Percentiles rank a stretch among this genome's conserved stretches.
Conservation (phyloP, 768 basidiomycete species). For the Boletus fagicola region DNA sequence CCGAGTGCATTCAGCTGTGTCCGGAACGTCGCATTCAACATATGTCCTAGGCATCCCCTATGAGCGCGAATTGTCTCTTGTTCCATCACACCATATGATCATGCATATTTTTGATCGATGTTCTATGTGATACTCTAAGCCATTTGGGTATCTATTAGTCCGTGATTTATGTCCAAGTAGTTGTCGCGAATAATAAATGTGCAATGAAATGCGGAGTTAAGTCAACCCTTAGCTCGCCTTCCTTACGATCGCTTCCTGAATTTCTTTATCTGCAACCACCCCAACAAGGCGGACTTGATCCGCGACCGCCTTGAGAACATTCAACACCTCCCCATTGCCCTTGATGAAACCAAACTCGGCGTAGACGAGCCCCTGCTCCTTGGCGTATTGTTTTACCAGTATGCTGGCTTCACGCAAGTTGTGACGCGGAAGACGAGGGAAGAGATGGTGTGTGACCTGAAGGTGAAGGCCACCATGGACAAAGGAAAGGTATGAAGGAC, state of each 20-base stretch:
- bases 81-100: not conserved
- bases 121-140: not conserved
- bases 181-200: not conserved
- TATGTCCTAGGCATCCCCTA: constrained; percentile 35
- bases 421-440: constrained; percentile 93
- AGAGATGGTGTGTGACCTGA: constrained; percentile 96
- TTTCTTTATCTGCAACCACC: constrained; percentile 76
- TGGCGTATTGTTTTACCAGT: constrained; percentile 85
- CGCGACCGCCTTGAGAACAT: constrained; percentile 82
- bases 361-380: constrained; percentile 81
- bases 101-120: not conserved
- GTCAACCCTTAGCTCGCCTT: constrained; percentile 28
- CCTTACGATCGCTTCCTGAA: constrained; percentile 57
- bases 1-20: constrained; percentile 20
- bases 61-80: constrained; percentile 13
- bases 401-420: constrained; percentile 80
- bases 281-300: constrained; percentile 82
- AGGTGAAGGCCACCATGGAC: constrained; percentile 97
- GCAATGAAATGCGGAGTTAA: not conserved
- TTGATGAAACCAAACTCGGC: constrained; percentile 88
- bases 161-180: not conserved
- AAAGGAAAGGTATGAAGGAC: constrained; percentile 78
- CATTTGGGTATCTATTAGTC: constrained; percentile 18
- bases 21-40: not conserved
- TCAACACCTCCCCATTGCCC: constrained; percentile 81